phyloP scores from a whole-genome alignment of 2,329 filamentous ascomycete species.

The Alternaria infectoria region DNA sequence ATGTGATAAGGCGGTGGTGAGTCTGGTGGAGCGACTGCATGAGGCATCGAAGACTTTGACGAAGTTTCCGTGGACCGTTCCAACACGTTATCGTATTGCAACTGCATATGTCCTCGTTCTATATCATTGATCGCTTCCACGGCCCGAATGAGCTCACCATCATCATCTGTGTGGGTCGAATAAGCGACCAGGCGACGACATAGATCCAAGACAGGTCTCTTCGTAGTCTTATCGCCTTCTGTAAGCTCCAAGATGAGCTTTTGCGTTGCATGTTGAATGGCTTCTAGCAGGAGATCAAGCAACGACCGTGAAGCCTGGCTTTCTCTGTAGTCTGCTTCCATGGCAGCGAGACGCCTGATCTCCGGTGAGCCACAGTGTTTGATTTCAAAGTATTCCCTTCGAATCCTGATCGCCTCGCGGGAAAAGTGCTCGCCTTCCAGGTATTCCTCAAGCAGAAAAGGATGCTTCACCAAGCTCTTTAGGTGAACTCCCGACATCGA shows the following conservation, averaged over 20 bases:
- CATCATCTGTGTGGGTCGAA: background rate
- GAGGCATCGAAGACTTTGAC: background rate
- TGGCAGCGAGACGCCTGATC: background rate
- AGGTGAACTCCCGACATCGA: background rate
- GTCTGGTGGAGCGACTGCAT: background rate
- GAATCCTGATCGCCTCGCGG: background rate
- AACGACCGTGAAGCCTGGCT: background rate
- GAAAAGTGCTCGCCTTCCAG: background rate
- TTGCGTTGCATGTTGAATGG: background rate
- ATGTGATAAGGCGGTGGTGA: background rate
- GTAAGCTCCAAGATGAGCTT: background rate
- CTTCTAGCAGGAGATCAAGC: background rate
- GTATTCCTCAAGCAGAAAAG: background rate
- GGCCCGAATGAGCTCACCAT: background rate
- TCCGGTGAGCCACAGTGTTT: background rate
- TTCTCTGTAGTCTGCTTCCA: background rate
- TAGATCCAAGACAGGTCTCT: background rate
- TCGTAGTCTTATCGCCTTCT: background rate
- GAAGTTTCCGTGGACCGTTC: background rate
- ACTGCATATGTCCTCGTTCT: background rate
- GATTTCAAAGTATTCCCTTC: background rate
- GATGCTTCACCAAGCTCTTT: background rate
- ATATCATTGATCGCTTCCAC: background rate
- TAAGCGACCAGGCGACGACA: background rate
- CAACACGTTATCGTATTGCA: background rate